Evolutionary conservation across 768 basidiomycete genomes (phyloP), one percentile per base, ranked within the genome.

Genomic region (Lactifluus echinatus): DNA sequence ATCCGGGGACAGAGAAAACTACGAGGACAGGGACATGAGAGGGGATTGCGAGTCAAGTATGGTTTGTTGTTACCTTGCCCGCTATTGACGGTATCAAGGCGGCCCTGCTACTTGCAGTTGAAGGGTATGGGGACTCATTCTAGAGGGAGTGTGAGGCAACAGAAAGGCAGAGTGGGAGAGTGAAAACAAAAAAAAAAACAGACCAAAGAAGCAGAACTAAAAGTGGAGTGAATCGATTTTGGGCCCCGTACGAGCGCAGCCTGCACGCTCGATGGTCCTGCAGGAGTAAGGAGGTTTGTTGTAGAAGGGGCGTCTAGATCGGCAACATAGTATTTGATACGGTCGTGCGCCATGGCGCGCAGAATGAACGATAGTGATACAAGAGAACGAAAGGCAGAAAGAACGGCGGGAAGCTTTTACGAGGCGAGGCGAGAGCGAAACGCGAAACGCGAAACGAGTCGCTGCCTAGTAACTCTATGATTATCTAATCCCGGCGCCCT

Each of bases 271-370:
- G 56, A 49, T 56, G 64, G 65, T 34, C 63, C 65, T 8, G 75
- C 63, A 7, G 73, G 68, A 1, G 72, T 71, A 39, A 83, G 70
- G 52, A 84, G 78, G 65, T 74, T 80, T 31, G 78, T 69, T 7
- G 79, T 77, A 4, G 83, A 84, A 5, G 75, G 74, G 11, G 79
- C 73, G 59, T 72, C 72, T 68, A 60, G 69, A 68, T 64, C 73
- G 74, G 56, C 71, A 74, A 50, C 72, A 72, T 56, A 76, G 74
- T 59, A 74, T 63, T 63, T 75, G 17, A 71, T 69, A 33, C 67
- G 67, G 26, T 56, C 53, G 23, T 57, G 62, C 12, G 66, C 53
- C 68, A 71, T 70, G 51, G 49, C 12, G 40, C 56, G 52, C 45
- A 62, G 44, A 50, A 52, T 55, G 37, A 49, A 15, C 5, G 39